These are phyloP conservation scores for Plectosphaerella sp. DNA, from an alignment of 2,329 filamentous ascomycete genomes.

Conservation along the genomic window DNA sequence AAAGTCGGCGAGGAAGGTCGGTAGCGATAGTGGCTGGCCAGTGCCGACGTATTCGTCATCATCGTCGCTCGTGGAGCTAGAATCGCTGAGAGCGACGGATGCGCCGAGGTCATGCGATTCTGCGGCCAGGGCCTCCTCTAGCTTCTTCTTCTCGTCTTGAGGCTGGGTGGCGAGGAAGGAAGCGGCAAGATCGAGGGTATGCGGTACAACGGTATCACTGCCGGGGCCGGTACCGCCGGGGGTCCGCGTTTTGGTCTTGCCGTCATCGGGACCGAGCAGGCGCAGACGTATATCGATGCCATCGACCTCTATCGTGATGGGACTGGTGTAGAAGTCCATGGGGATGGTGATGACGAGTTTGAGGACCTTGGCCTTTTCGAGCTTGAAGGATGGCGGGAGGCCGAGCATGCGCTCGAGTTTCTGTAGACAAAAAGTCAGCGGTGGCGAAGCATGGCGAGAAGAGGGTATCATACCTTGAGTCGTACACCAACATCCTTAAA, in stretches of 20 bases:
- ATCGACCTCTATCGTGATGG: constrained; percentile 77
- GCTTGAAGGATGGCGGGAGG: constrained; percentile 66
- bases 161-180: constrained; percentile 75
- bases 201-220: constrained; percentile 47
- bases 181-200: constrained; percentile 67
- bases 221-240: constrained; percentile 13
- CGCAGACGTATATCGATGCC: constrained; percentile 70
- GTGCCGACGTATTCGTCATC: constrained; percentile 56
- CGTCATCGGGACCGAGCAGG: constrained; percentile 34
- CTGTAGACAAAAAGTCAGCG: constrained; percentile 39
- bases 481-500: constrained; percentile 82
- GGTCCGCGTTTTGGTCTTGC: constrained; percentile 14
- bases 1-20: constrained; percentile 66
- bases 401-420: constrained; percentile 73
- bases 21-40: constrained; percentile 64
- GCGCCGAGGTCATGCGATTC: constrained; percentile 59
- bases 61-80: constrained; percentile 60
- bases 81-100: constrained; percentile 52
- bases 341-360: constrained; percentile 78
- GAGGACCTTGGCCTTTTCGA: constrained; percentile 71
- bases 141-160: constrained; percentile 53
- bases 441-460: not conserved
- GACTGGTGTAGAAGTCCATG: constrained; percentile 80
- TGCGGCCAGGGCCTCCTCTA: constrained; percentile 64
- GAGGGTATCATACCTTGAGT: constrained; percentile 57